Evolutionary conservation across 2,329 filamentous ascomycete genomes (phyloP).

Genomic region (Sclerotinia nivalis): DNA sequence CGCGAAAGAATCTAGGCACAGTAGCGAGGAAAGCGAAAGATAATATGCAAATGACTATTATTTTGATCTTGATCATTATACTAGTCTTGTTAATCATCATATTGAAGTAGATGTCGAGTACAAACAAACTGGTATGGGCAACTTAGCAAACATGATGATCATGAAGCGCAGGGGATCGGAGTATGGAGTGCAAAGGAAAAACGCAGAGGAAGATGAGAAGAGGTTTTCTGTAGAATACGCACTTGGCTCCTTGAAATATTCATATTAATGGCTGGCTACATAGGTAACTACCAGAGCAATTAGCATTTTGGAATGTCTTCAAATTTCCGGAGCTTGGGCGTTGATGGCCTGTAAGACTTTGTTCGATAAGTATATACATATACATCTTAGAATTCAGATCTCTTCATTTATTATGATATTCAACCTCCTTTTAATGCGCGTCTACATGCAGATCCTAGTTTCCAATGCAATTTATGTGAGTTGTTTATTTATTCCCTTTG

Average conservation of each 20-base stretch:
- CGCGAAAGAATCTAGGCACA: constrained; percentile 68
- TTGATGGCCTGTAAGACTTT: not conserved
- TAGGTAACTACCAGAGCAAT: not conserved
- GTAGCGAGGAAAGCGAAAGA: constrained; percentile 76
- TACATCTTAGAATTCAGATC: not conserved
- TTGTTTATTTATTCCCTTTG: too few relatives aligned
- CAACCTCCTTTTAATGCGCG: not conserved
- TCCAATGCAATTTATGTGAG: accelerated
- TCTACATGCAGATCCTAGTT: too few relatives aligned
- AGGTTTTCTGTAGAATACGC: not conserved
- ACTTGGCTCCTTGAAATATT: not conserved
- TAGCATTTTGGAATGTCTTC: not conserved
- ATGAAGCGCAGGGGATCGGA: not conserved
- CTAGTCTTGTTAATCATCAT: constrained; percentile 68
- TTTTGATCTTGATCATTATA: constrained; percentile 67
- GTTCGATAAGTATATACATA: not conserved
- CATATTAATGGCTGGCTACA: not conserved
- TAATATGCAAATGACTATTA: constrained; percentile 79
- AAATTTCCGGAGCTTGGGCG: not conserved
- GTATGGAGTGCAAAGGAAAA: constrained; percentile 5
- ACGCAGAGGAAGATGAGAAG: not conserved
- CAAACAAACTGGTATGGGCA: not conserved
- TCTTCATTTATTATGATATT: too few relatives aligned
- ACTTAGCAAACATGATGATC: not conserved
- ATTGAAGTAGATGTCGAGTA: constrained; percentile 50